These are phyloP conservation scores for Hericium coralloides DNA, from an alignment of 768 basidiomycete genomes.

Conservation along the genomic window DNA sequence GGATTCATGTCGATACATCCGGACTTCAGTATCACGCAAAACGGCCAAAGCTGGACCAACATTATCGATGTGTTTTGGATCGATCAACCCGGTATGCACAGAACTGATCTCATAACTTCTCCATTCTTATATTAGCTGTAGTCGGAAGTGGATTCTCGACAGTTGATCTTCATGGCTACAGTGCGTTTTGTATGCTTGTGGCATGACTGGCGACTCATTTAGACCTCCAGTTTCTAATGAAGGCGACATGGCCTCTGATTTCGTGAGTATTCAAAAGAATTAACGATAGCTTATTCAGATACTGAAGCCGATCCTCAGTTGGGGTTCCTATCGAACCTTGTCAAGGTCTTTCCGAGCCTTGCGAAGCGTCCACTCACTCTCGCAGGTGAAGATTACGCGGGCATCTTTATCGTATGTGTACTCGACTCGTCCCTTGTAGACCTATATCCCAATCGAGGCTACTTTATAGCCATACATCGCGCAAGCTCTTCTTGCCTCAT, in stretches of 20 bases:
- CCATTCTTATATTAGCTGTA: conserved; percentile 17
- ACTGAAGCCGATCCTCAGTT: conserved; percentile 31
- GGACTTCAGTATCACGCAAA: conserved; percentile 40
- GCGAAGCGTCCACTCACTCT: conserved; percentile 58
- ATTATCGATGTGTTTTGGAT: conserved; percentile 65
- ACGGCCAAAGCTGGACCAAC: conserved; percentile 48
- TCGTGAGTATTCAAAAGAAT: not conserved
- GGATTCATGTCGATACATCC: conserved; percentile 54
- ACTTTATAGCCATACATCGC: conserved; percentile 57
- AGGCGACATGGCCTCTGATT: conserved; percentile 9
- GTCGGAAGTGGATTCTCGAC: conserved; percentile 56
- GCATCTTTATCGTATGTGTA: conserved; percentile 52
- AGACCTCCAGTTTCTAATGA: conserved; percentile 27
- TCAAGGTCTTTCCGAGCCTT: conserved; percentile 66
- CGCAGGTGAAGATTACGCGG: conserved; percentile 71
- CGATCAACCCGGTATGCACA: conserved; percentile 47
- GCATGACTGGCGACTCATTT: not conserved
- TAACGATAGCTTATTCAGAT: not conserved
- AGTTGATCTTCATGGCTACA: conserved; percentile 49
- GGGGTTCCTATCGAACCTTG: conserved; percentile 62
- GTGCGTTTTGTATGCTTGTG: conserved; percentile 24
- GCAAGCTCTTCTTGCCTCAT: conserved; percentile 57
- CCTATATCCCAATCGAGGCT: not conserved
- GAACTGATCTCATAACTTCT: not conserved
- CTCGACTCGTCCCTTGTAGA: too few relatives aligned